phyloP scores from a whole-genome alignment of 1,284 basidiomycete genomes.

The Cryptococcus sp. region DNA sequence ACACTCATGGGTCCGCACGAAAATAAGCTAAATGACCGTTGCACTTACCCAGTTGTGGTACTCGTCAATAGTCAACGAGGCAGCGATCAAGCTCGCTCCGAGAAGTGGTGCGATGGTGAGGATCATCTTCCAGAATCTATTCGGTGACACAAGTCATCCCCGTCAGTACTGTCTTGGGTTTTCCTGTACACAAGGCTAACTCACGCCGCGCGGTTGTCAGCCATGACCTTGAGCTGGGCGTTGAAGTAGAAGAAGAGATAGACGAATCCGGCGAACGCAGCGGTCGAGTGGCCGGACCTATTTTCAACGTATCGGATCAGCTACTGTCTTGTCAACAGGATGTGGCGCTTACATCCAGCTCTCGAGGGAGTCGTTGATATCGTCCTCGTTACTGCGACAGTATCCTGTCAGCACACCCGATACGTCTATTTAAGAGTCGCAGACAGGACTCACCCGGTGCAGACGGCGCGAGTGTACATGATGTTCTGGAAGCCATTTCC shows the following conservation, averaged over 20 bases:
- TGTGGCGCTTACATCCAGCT: constrained; percentile 35
- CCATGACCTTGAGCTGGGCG: constrained; percentile 63
- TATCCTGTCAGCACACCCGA: background rate
- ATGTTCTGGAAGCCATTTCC: constrained; percentile 58
- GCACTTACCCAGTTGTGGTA: constrained; percentile 50
- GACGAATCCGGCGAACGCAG: constrained; percentile 43
- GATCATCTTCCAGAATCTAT: constrained; percentile 64
- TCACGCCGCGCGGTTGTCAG: constrained; percentile 55
- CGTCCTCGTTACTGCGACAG: constrained; percentile 50
- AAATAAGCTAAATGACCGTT: background rate
- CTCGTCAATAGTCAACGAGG: constrained; percentile 63
- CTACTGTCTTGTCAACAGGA: background rate
- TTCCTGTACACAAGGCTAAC: constrained; percentile 20
- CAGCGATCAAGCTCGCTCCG: constrained; percentile 62
- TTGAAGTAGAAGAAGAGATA: constrained; percentile 63
- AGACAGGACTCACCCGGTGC: constrained; percentile 54
- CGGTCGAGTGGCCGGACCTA: constrained; percentile 41
- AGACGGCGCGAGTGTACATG: constrained; percentile 60
- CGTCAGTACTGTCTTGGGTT: constrained; percentile 16
- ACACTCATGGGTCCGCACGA: background rate
- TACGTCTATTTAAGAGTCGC: background rate
- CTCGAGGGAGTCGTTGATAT: constrained; percentile 62
- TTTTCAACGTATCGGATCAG: background rate
- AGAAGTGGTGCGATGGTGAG: constrained; percentile 62
- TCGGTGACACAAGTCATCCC: constrained; percentile 15